phyloP scores from a whole-genome alignment of 2,329 filamentous ascomycete genomes.

The Blastomyces emzantsi region DNA sequence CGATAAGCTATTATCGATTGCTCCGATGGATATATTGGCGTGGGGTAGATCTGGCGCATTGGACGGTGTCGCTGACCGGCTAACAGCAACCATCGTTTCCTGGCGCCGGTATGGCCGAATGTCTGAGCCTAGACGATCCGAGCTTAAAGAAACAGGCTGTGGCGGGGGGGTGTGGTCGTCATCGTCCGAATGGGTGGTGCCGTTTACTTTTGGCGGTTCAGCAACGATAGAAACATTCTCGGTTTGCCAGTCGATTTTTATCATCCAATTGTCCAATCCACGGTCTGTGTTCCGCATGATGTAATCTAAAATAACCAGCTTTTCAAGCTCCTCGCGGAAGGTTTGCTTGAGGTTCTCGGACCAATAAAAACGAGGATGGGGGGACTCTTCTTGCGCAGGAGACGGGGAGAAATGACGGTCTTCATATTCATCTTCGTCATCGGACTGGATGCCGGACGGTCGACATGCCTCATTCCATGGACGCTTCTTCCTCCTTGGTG shows the following conservation, averaged over 20 bases:
- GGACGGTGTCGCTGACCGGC: constrained; percentile 46
- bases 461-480: constrained; percentile 77
- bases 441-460: constrained; percentile 51
- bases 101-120: constrained; percentile 60
- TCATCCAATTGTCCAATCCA: constrained; percentile 99
- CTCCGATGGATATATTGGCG: constrained; percentile 67
- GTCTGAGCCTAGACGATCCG: constrained; percentile 27
- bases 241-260: constrained; percentile 80
- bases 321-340: constrained; percentile 91
- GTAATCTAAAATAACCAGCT: constrained; percentile 93
- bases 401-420: constrained; percentile 36
- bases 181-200: constrained; percentile 36
- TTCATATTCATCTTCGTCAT: constrained; percentile 54
- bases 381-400: constrained; percentile 36
- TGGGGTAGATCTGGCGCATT: constrained; percentile 36
- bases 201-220: constrained; percentile 63
- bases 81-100: constrained; percentile 72
- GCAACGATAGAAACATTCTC: constrained; percentile 78
- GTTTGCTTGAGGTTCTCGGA: constrained; percentile 80
- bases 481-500: constrained; percentile 58
- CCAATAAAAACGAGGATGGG: constrained; percentile 60
- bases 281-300: constrained; percentile 98
- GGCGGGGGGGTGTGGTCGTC: constrained; percentile 44
- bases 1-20: constrained; percentile 95
- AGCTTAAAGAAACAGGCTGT: constrained; percentile 52